Conservation (phyloP, 352 stramenopile genomes). For the Phytophthora kernoviae region DNA sequence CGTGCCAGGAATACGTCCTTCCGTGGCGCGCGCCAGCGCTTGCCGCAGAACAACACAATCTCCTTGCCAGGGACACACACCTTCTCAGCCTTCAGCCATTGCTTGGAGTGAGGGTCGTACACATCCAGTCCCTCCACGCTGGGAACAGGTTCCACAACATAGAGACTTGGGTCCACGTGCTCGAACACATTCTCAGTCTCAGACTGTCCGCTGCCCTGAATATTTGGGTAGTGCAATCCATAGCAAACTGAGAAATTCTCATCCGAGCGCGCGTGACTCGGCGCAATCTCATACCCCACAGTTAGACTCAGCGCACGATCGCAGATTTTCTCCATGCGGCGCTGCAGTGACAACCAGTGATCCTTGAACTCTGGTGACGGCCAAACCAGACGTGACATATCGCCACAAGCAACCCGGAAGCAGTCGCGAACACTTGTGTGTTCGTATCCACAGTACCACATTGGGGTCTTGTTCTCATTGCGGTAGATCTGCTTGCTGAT, state of each 20-base stretch:
- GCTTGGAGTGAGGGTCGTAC: slow-evolving; percentile 53
- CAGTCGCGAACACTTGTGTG: slow-evolving; percentile 62
- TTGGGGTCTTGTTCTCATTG: slow-evolving; percentile 62
- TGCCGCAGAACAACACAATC: slow-evolving; percentile 65
- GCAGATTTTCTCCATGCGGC: slow-evolving; percentile 54
- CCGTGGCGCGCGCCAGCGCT: slow-evolving; percentile 50
- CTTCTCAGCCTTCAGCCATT: slow-evolving; percentile 59
- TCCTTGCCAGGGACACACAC: slow-evolving; percentile 57
- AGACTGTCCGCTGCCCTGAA: slow-evolving; percentile 51
- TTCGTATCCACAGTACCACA: slow-evolving; percentile 72
- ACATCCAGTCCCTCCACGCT: slow-evolving; percentile 62
- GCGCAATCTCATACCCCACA: slow-evolving; percentile 45
- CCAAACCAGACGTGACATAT: slow-evolving; percentile 56
- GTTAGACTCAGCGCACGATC: slow-evolving; percentile 57
- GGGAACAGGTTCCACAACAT: slow-evolving; percentile 59
- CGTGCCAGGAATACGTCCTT: slow-evolving; percentile 55
- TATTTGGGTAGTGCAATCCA: slow-evolving; percentile 67
- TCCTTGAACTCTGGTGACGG: slow-evolving; percentile 43
- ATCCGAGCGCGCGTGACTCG: slow-evolving; percentile 35
- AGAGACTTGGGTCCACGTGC: slow-evolving; percentile 66
- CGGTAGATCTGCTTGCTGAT: slow-evolving; percentile 63
- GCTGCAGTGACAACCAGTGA: slow-evolving; percentile 49
- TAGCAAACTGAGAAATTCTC: slow-evolving; percentile 70
- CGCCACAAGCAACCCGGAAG: slow-evolving; percentile 59
- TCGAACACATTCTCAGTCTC: slow-evolving; percentile 68